A percentile compares a stretch with the other conserved stretches of the same genome.
phyloP scores from a whole-genome alignment of 768 basidiomycete genomes.

The Mycena rosella region DNA sequence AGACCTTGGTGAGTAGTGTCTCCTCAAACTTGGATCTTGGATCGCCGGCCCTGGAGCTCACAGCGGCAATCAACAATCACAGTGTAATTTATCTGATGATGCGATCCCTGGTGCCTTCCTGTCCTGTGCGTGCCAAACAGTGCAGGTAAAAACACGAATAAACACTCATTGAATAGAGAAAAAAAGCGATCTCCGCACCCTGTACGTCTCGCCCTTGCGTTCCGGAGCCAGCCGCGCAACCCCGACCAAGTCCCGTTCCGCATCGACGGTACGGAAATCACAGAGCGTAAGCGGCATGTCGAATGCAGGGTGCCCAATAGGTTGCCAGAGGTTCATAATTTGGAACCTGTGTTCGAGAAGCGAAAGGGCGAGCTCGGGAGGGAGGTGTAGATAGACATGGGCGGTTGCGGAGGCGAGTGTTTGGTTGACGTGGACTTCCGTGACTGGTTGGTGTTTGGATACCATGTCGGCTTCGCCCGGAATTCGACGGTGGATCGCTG shows the following conservation, averaged over 20 bases:
- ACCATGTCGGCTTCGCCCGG: slow-evolving; percentile 41
- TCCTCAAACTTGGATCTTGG: no score
- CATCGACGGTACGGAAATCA: slow-evolving; percentile 56
- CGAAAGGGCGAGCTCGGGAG: slow-evolving; percentile 49
- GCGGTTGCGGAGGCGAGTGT: slow-evolving; percentile 49
- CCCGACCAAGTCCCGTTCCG: slow-evolving; percentile 49
- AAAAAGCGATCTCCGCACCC: no score
- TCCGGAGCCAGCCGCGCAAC: slow-evolving; percentile 50
- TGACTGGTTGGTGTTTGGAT: slow-evolving; percentile 45
- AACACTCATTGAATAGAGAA: no score
- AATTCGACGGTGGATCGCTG: slow-evolving; percentile 45
- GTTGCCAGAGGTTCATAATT: slow-evolving; percentile 66
- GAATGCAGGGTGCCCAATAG: slow-evolving; percentile 52
- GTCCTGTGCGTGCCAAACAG: no score
- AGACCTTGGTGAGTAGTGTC: no score
- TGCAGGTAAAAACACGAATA: slow-evolving; percentile 50
- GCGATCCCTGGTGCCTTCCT: no score
- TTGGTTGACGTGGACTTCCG: slow-evolving; percentile 56
- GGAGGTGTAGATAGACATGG: slow-evolving; percentile 55
- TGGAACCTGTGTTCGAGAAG: slow-evolving; percentile 51
- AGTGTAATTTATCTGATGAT: no score
- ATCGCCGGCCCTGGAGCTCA: no score
- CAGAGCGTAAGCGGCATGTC: slow-evolving; percentile 57
- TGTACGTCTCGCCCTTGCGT: slow-evolving; percentile 54
- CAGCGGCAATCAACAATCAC: no score